A percentile compares a stretch with the other conserved stretches of the same genome.
These are phyloP conservation scores for Talaromyces ruber DNA, from an alignment of 495 filamentous ascomycete genomes.

Conservation along the genomic window DNA sequence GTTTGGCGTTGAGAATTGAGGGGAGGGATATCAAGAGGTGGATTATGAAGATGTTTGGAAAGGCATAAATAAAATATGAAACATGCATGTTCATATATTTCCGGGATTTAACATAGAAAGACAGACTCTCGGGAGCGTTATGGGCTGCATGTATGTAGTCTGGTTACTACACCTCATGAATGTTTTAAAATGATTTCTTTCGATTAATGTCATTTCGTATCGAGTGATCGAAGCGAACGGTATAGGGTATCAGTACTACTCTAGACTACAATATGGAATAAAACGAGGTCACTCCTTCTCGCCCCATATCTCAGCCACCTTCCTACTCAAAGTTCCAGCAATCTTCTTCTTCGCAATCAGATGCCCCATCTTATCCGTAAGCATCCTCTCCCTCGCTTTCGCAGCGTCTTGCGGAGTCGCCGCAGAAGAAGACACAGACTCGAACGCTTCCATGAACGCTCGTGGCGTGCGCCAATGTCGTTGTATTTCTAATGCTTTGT, in stretches of 20 bases:
- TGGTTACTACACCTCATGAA: not conserved
- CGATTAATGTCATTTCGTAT: not conserved
- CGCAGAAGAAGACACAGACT: constrained; percentile 23
- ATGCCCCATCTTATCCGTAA: constrained; percentile 42
- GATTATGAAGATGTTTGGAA: not conserved
- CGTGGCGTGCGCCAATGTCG: constrained; percentile 64
- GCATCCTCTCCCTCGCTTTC: constrained; percentile 39
- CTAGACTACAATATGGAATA: not conserved
- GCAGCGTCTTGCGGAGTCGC: constrained; percentile 26
- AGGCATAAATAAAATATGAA: not conserved
- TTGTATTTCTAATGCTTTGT: constrained; percentile 78
- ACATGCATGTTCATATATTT: not conserved
- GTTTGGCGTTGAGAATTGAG: constrained; percentile 43
- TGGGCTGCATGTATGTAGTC: not conserved
- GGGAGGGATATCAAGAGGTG: constrained; percentile 19
- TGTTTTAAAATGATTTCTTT: not conserved
- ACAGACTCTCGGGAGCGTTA: no score
- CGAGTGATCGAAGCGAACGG: no score
- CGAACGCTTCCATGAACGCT: constrained; percentile 60
- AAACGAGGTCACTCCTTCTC: constrained; percentile 12
- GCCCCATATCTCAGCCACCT: constrained; percentile 70
- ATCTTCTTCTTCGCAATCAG: constrained; percentile 64
- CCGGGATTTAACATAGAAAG: not conserved
- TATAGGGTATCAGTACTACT: no score
- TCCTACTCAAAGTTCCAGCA: constrained; percentile 51